Evolutionary conservation across 768 basidiomycete genomes (phyloP).

Genomic region (Tricholoma terreum): DNA sequence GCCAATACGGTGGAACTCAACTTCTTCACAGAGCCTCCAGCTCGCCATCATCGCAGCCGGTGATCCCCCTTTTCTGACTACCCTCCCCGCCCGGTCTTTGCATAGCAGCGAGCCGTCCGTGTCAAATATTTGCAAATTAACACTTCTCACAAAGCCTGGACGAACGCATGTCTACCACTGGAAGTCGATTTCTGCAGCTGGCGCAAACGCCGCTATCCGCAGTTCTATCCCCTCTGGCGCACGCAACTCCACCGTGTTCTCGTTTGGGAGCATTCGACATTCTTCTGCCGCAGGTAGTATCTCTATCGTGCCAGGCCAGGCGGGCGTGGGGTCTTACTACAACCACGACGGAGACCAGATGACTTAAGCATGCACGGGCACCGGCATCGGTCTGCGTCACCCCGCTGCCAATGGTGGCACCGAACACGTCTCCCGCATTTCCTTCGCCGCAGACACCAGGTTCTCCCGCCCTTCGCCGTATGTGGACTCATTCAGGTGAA

Average conservation of each 20-base stretch:
- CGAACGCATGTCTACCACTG: slow-evolving; percentile 83
- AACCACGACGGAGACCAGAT: not conserved
- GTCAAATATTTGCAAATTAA: slow-evolving; percentile 61
- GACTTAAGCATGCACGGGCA: slow-evolving; percentile 45
- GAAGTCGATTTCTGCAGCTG: slow-evolving; percentile 67
- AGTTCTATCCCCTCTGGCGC: slow-evolving; percentile 47
- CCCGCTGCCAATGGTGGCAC: slow-evolving; percentile 30
- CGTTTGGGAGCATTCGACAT: slow-evolving; percentile 55
- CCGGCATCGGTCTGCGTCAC: slow-evolving; percentile 49
- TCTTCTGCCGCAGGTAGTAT: slow-evolving; percentile 42
- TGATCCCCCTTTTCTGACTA: slow-evolving; percentile 46
- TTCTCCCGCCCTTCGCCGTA: slow-evolving; percentile 35
- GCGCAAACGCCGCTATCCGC: slow-evolving; percentile 72
- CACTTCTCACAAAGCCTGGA: slow-evolving; percentile 68
- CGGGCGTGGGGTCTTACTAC: slow-evolving; percentile 37
- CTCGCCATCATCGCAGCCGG: slow-evolving; percentile 54
- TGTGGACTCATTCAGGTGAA: slow-evolving; percentile 32
- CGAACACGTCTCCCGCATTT: slow-evolving; percentile 60
- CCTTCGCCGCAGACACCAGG: slow-evolving; percentile 60
- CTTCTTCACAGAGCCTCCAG: slow-evolving; percentile 49
- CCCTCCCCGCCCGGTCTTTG: slow-evolving; percentile 50
- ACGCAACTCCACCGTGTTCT: slow-evolving; percentile 49
- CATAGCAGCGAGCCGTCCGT: slow-evolving; percentile 30
- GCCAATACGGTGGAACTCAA: slow-evolving; percentile 72
- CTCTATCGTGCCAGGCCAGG: slow-evolving; percentile 30